A percentile compares a stretch with the other conserved stretches of the same genome.
Conservation (phyloP, 1,284 basidiomycete genomes). For the Hemileia vastatrix region DNA sequence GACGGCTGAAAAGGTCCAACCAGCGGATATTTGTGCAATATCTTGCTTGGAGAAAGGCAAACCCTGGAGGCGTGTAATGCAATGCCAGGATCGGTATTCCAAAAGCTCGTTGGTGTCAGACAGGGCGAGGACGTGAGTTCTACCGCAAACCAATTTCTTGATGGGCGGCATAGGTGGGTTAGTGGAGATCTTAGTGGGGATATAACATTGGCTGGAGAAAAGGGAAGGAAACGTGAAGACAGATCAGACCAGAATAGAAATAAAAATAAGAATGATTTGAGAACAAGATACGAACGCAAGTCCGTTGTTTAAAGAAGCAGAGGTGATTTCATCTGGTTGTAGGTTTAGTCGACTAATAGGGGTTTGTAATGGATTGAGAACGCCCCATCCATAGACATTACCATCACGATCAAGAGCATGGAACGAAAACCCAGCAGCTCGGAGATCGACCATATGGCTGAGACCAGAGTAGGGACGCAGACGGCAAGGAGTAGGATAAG, state of each 20-base stretch:
- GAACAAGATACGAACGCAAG: background rate
- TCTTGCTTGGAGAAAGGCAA: slow-evolving; percentile 33
- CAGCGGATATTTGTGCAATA: slow-evolving; percentile 22
- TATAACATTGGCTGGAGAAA: too few species aligned
- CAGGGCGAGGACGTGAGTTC: slow-evolving; percentile 26
- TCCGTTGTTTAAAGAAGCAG: background rate
- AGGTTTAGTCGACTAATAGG: background rate
- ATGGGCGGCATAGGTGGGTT: slow-evolving; percentile 20
- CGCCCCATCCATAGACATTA: slow-evolving; percentile 27
- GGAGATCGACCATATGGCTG: slow-evolving; percentile 28
- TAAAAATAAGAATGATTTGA: background rate
- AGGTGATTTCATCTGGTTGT: slow-evolving; percentile 7
- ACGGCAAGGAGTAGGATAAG: slow-evolving; percentile 22
- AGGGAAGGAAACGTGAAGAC: too few species aligned
- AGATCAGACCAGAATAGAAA: background rate
- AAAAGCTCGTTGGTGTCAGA: slow-evolving; percentile 24
- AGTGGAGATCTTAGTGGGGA: background rate
- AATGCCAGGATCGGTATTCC: slow-evolving; percentile 25
- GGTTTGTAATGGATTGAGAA: slow-evolving; percentile 5
- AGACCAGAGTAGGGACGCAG: slow-evolving; percentile 19
- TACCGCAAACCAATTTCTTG: slow-evolving; percentile 25
- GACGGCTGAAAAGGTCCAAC: slow-evolving; percentile 17
- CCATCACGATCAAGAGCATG: slow-evolving; percentile 28
- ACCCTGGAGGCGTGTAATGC: slow-evolving; percentile 26
- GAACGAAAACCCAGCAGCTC: slow-evolving; percentile 29